Evolutionary conservation across 1,284 basidiomycete species (phyloP), one percentile per base, ranked within the genome.

Genomic region (Papiliotrema flavescens): DNA sequence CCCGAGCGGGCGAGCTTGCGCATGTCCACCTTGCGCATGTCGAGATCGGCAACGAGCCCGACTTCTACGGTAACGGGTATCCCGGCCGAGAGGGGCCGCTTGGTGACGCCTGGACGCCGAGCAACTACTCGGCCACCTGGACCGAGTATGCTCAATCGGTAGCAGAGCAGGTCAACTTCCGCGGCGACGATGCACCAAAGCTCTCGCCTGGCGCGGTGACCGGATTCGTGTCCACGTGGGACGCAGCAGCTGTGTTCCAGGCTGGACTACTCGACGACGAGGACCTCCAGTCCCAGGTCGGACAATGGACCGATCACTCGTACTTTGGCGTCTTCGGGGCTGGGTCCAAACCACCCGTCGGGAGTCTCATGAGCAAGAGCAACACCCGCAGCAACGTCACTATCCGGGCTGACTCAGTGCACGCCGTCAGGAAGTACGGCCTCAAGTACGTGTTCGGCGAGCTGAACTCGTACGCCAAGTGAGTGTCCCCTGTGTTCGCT

Each of bases 1-100:
- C 86, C 86, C 64, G 54, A 69, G 17, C 71, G 66, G 50, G 53
- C 60, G 37, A 26, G 17, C 32, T 53, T 17, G 76, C 80, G 0
- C 78, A 80, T 6, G 81, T 86, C 43, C 75, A 71, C 2, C 75
- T 85, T 13, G 81, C 84, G 55, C 79, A 79, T 41, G 73, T 86
- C 39, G 83, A 85, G 63, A 77, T 85, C 41, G 84, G 84, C 22
- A 62, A 62, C 51, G 61, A 63, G 53, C 44, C 60, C 42, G 61
- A 63, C 50, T 54, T 54, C 36, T 61, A 53, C 35, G 40, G 40
- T 13, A 23, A 23, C 37, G 20, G 15, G 4, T 20, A 3, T 20
- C 20, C 26, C 14, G 45, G 24, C 17, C 24, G 17, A 19, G 24
- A 4, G 4, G 45, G 45, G 11, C 45, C 45, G 4, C 45, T 48